Evolutionary conservation across 2,329 filamentous ascomycete species (phyloP).

Genomic region (Colletotrichum gigasporum): DNA sequence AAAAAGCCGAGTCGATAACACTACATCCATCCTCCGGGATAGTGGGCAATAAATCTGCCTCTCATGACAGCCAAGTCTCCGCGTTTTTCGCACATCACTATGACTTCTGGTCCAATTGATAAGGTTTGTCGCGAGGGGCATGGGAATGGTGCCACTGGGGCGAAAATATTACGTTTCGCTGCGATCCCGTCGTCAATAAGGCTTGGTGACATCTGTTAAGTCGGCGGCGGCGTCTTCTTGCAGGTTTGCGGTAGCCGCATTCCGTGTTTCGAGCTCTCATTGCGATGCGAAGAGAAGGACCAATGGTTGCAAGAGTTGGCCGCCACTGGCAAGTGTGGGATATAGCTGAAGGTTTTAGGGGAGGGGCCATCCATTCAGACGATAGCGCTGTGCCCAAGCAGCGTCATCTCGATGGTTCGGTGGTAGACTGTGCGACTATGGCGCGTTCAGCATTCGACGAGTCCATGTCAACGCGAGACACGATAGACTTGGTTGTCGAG

Average conservation of each 20-base stretch:
- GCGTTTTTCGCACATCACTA: neutral
- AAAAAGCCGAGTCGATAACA: too few species aligned
- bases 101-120: neutral
- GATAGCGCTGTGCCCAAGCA: neutral
- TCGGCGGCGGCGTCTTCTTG: neutral
- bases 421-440: neutral
- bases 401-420: too few species aligned
- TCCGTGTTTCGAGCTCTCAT: neutral
- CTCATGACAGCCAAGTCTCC: neutral
- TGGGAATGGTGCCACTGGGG: neutral
- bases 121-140: neutral
- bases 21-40: neutral
- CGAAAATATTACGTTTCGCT: neutral
- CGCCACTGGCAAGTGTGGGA: neutral
- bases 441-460: neutral
- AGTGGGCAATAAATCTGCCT: neutral
- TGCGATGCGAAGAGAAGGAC: neutral
- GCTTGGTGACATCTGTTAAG: neutral
- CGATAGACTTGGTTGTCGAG: neutral
- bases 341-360: neutral
- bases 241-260: neutral
- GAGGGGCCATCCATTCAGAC: too few species aligned
- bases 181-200: neutral
- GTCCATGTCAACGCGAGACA: neutral
- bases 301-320: neutral